Base-by-base conservation (phyloP, 148 eudicot species). In the Camellia sinensis region DNA sequence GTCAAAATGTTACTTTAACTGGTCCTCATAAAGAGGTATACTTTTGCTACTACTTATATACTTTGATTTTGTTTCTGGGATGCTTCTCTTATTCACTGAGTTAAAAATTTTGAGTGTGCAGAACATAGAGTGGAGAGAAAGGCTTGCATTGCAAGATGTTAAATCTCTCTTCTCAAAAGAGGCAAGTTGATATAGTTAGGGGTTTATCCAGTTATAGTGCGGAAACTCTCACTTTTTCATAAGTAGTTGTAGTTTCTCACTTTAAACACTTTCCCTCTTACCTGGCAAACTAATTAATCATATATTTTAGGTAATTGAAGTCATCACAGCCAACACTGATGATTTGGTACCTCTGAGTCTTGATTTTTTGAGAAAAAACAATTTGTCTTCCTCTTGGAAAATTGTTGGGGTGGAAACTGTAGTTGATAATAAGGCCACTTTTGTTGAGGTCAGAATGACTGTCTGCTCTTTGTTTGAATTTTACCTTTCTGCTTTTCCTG, bases 301-400 rank as follows among this genome's bases (percentile, higher is more conserved):
- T 82, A 12, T 68, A 15, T 12, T 88, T 83, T 87, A 97, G 99
- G 92, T 92, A 73, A 80, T 92, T 77, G 94, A 94, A 83, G 89
- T 86, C 82, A 92, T 94, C 50, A 84, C 86, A 44, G 88, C 90
- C 76, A 92, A 80, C 64, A 85, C 90, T 63, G 82, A 92, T 78
- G 98, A 94, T 82, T 71, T 92, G 80, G 98, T 97, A 68, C 97
- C 98, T 48, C 62, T 94, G 73, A 91, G 88, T 83, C 91, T 96
- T 78, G 98, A 93, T 80, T 84, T 80, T 43, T 91, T 92, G 63
- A 83, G 84, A 78, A 90, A 82, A 75, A 89, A 80, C 65, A 93
- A 92, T 76, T 81, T 86, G 79, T 91, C 97, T 76, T 93, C 96
- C 4, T 92, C 94, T 13, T 97, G 95, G 97, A 92, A 86, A 79